phyloP scores from a whole-genome alignment of 805 yeast genomes.

The Pachysolen tannophilus region DNA sequence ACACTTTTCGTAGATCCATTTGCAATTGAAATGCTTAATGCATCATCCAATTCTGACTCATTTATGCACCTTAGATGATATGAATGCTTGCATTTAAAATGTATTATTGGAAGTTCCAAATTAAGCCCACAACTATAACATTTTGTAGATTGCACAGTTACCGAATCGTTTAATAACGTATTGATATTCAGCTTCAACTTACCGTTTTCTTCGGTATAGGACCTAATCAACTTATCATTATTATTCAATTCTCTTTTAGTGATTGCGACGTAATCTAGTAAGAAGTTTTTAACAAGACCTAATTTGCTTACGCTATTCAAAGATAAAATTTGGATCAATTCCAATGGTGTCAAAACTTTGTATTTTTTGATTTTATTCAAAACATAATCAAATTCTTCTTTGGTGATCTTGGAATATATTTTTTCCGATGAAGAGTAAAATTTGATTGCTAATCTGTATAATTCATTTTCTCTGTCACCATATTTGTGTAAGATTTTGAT shows the following conservation, averaged over 20 bases:
- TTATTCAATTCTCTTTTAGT: constrained; percentile 62
- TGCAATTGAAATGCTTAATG: constrained; percentile 14
- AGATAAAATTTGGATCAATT: constrained; percentile 63
- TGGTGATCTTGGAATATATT: constrained; percentile 44
- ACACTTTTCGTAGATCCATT: too few relatives aligned
- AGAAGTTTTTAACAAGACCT: constrained; percentile 63
- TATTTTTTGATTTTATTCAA: constrained; percentile 43
- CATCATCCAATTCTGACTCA: constrained; percentile 29
- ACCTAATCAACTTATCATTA: constrained; percentile 55
- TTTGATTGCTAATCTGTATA: constrained; percentile 58
- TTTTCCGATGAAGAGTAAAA: constrained; percentile 51
- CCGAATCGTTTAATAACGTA: constrained; percentile 36
- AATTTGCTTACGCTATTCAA: constrained; percentile 55
- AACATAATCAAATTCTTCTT: constrained; percentile 38
- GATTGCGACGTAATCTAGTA: constrained; percentile 50
- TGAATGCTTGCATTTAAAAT: constrained; percentile 81
- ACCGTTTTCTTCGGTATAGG: constrained; percentile 60
- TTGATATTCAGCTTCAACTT: constrained; percentile 46
- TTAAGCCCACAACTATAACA: constrained; percentile 61
- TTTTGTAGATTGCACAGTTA: constrained; percentile 48
- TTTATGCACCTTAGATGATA: constrained; percentile 76
- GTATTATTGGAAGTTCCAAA: constrained; percentile 72
- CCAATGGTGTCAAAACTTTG: constrained; percentile 62
- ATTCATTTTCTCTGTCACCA: constrained; percentile 55
- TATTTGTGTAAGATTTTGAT: constrained; percentile 47